A percentile compares a stretch with the other conserved stretches of the same genome.
Conservation (phyloP, 2,329 filamentous ascomycete genomes). For the Verticillium dahliae region DNA sequence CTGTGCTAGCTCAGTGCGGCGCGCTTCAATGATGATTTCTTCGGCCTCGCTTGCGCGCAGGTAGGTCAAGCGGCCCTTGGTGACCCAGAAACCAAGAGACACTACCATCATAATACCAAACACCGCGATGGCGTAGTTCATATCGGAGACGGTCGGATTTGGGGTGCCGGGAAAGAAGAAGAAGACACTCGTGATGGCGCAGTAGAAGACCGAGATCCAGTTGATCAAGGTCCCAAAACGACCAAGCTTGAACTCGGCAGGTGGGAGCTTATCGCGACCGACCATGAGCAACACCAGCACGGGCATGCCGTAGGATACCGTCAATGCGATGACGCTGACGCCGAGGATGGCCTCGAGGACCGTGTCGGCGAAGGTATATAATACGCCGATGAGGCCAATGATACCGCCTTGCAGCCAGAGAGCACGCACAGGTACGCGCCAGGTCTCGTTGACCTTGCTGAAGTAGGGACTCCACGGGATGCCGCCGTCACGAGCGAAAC, state of each 20-base stretch:
- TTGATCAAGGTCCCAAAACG: conserved; percentile 31
- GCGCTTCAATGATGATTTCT: conserved; percentile 4
- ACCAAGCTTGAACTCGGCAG: conserved; percentile 16
- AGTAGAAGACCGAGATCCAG: conserved; percentile 44
- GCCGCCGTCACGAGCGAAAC: conserved; percentile 29
- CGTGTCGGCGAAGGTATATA: conserved; percentile 33
- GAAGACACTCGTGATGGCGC: conserved; percentile 44
- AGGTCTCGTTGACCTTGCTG: conserved; percentile 21
- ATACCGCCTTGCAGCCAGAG: conserved; percentile 17
- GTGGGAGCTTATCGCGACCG: conserved; percentile 19
- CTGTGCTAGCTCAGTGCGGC: conserved; percentile 2
- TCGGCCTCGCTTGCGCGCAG: conserved; percentile 7
- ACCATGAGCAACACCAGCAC: conserved; percentile 27
- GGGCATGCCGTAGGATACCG: conserved; percentile 34
- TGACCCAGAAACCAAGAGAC: conserved; percentile 41
- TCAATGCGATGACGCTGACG: conserved; percentile 34
- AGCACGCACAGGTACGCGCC: conserved; percentile 25
- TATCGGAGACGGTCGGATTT: conserved; percentile 37
- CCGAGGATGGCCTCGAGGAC: conserved; percentile 34
- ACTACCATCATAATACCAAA: conserved; percentile 49
- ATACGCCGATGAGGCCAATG: conserved; percentile 24
- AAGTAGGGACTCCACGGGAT: conserved; percentile 28
- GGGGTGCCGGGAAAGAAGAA: conserved; percentile 46
- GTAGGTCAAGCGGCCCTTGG: conserved; percentile 34
- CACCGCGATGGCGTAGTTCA: conserved; percentile 53